Conservation (phyloP, 225 moss, liverwort and hornwort genomes). For the Pseudoscleropodium purum region DNA sequence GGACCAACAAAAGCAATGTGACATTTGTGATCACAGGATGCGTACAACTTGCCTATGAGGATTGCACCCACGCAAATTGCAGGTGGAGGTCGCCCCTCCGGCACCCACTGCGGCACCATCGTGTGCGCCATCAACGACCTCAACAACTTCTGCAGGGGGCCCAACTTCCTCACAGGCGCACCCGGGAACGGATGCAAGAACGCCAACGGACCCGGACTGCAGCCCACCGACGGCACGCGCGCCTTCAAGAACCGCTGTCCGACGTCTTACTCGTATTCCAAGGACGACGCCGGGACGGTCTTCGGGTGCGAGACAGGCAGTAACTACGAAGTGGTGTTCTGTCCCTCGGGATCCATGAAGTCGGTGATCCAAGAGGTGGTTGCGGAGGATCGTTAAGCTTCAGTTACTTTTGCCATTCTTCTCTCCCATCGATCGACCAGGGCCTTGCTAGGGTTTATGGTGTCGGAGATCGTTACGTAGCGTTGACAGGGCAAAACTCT, state of each 20-base stretch:
- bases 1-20: background rate
- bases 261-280: slow-evolving; percentile 11
- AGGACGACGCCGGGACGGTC: background rate
- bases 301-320: background rate
- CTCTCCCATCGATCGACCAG: too few relatives aligned
- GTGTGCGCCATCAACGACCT: slow-evolving; percentile 24
- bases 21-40: slow-evolving; percentile 6
- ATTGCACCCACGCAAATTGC: slow-evolving; percentile 16
- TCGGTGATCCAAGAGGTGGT: background rate
- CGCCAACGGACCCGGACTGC: background rate
- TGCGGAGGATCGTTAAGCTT: background rate
- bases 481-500: background rate
- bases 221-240: slow-evolving; percentile 4
- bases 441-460: background rate
- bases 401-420: background rate
- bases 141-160: background rate
- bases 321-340: slow-evolving; percentile 29
- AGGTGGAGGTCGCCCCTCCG: background rate
- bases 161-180: slow-evolving; percentile 10
- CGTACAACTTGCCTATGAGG: slow-evolving; percentile 17
- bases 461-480: background rate
- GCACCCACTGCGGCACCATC: slow-evolving; percentile 12
- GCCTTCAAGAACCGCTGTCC: slow-evolving; percentile 20
- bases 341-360: background rate
- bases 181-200: slow-evolving; percentile 41